Evolutionary conservation across 192 early-diverging fungal genomes (phyloP), one percentile per base, ranked within the genome.

Genomic region (Pilobolus umbonatus): DNA sequence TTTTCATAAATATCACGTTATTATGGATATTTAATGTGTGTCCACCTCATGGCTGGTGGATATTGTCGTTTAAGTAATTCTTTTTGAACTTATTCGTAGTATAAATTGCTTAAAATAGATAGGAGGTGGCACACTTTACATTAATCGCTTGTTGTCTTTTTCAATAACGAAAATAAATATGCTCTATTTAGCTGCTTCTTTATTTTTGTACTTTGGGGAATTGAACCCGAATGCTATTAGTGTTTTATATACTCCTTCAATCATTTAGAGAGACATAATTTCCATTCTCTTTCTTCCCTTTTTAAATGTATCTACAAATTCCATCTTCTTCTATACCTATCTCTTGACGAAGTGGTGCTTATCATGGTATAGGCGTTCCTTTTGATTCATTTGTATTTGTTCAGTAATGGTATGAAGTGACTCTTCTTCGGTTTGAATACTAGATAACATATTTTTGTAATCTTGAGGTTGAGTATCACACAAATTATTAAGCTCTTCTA

Each of bases 41-140:
- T n/a, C n/a, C n/a, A n/a, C n/a, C n/a, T n/a, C n/a, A n/a, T n/a
- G n/a, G n/a, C n/a, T n/a, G n/a, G n/a, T n/a, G n/a, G n/a, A n/a
- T n/a, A n/a, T n/a, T n/a, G n/a, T n/a, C n/a, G n/a, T n/a, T n/a
- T n/a, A n/a, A n/a, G n/a, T n/a, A n/a, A n/a, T n/a, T n/a, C n/a
- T n/a, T n/a, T n/a, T n/a, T n/a, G 38, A 40, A 40, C 38, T 40
- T 40, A 40, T 40, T 15, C 38, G 3, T 40, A 40, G 38, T 40
- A 40, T 40, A 40, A 40, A 40, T 40, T 40, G 38, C n/a, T 40
- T 40, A 40, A 40, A 40, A 40, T 40, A 40, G n/a, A 40, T 40
- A 40, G 38, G 38, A 40, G 38, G 38, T 40, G 38, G 38, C 11
- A 40, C 38, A 40, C 38, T 35, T 35, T 40, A 40, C 38, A 40